Conservation (phyloP, 768 basidiomycete species). For the Rhodotorula paludigena region DNA sequence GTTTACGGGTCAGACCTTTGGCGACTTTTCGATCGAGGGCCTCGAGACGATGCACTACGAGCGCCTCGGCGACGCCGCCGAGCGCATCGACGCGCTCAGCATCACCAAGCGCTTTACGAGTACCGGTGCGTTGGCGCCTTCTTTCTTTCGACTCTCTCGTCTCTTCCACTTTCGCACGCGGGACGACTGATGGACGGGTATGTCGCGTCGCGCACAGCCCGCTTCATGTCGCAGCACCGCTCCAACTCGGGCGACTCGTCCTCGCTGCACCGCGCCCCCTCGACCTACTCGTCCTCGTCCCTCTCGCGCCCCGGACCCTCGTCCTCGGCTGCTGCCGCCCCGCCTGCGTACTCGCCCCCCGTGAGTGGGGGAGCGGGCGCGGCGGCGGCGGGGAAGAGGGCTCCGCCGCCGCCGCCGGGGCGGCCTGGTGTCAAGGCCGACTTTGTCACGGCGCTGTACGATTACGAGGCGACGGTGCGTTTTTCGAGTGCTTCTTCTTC, state of each 20-base stretch:
- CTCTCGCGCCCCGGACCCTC: constrained; percentile 34
- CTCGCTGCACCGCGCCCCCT: background rate
- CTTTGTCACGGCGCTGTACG: constrained; percentile 89
- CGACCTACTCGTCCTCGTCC: constrained; percentile 44
- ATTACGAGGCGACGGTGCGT: constrained; percentile 63
- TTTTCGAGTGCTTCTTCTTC: background rate
- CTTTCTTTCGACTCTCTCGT: background rate
- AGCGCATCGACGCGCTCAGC: constrained; percentile 49
- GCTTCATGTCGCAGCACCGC: constrained; percentile 37
- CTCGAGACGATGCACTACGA: constrained; percentile 70
- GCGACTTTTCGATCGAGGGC: constrained; percentile 53
- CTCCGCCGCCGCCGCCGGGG: constrained; percentile 42
- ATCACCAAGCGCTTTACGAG: constrained; percentile 80
- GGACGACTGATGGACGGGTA: background rate
- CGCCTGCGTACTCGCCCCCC: constrained; percentile 54
- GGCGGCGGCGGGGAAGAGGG: constrained; percentile 46
- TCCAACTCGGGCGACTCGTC: constrained; percentile 28
- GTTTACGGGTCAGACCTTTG: constrained; percentile 72
- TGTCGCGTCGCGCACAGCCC: background rate
- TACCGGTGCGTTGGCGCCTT: constrained; percentile 59
- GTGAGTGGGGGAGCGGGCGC: constrained; percentile 46
- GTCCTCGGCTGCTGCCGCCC: constrained; percentile 46
- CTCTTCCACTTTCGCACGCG: background rate
- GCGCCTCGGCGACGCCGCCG: constrained; percentile 76
- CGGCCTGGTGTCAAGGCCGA: constrained; percentile 45